Percentiles rank a stretch among this genome's conserved stretches.
These are phyloP conservation scores for Apiotrichum gracile DNA, from an alignment of 1,284 basidiomycete species.

Conservation along the genomic window DNA sequence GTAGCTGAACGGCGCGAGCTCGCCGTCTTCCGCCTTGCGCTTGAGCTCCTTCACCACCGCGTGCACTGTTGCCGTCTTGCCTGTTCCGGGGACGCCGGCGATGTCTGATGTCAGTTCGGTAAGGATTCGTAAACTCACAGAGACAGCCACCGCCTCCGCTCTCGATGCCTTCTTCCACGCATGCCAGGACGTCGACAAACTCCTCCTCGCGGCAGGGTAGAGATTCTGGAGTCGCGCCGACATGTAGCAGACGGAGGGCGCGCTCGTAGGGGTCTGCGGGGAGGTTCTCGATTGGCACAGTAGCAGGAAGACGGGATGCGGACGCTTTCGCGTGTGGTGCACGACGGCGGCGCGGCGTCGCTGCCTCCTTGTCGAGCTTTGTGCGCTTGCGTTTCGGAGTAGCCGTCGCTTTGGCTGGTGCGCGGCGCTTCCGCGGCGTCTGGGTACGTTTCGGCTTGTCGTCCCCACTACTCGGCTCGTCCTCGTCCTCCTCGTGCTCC, in stretches of 20 bases:
- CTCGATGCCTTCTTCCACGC: slow-evolving; percentile 79
- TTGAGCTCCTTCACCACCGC: slow-evolving; percentile 82
- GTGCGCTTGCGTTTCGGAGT: background rate
- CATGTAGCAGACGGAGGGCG: slow-evolving; percentile 83
- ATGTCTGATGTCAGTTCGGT: slow-evolving; percentile 60
- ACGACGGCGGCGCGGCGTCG: slow-evolving; percentile 7
- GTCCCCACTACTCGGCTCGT: background rate
- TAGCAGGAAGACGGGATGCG: slow-evolving; percentile 27
- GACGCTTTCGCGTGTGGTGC: slow-evolving; percentile 34
- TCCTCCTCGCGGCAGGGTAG: slow-evolving; percentile 88
- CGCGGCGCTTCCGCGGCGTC: background rate
- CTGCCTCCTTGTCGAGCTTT: background rate
- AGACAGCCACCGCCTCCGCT: slow-evolving; percentile 92
- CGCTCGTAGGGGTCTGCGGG: slow-evolving; percentile 72
- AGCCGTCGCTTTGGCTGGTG: background rate
- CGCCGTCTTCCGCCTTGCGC: slow-evolving; percentile 72
- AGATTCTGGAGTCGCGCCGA: slow-evolving; percentile 83
- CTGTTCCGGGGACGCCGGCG: slow-evolving; percentile 94
- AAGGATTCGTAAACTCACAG: slow-evolving; percentile 55
- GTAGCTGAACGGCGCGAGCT: slow-evolving; percentile 88
- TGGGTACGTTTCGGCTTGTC: slow-evolving; percentile 4
- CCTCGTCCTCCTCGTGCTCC: slow-evolving; percentile 4
- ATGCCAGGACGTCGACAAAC: slow-evolving; percentile 68
- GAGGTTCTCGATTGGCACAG: slow-evolving; percentile 46
- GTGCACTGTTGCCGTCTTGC: slow-evolving; percentile 97